These are phyloP conservation scores for Mentha longifolia DNA, from an alignment of 257 asterid species.

Conservation along the genomic window DNA sequence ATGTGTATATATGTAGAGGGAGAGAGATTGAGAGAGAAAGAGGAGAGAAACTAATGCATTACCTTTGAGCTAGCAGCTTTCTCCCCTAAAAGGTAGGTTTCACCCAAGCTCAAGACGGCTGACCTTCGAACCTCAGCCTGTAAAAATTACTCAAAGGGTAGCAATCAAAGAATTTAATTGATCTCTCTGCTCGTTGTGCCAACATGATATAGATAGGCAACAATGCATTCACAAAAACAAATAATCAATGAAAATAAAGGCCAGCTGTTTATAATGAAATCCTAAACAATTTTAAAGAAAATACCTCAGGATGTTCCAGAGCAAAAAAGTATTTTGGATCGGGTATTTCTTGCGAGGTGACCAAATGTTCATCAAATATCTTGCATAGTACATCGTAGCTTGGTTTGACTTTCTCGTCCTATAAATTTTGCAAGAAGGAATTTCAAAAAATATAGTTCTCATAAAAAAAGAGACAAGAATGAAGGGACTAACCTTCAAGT, in stretches of 20 bases:
- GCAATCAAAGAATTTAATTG: slow-evolving; percentile 16
- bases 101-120: slow-evolving; percentile 65
- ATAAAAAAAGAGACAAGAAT: slow-evolving; percentile 17
- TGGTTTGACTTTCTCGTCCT: slow-evolving; percentile 60
- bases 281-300: slow-evolving; percentile 24
- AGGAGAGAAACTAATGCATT: slow-evolving; percentile 15
- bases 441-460: slow-evolving; percentile 1
- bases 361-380: slow-evolving; percentile 61
- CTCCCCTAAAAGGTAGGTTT: slow-evolving; percentile 49
- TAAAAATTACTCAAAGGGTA: slow-evolving; percentile 16
- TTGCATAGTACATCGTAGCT: slow-evolving; percentile 63
- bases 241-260: not conserved
- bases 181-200: slow-evolving; percentile 19
- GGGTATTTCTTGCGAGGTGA: slow-evolving; percentile 50
- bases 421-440: slow-evolving; percentile 20
- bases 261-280: not conserved
- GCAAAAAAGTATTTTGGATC: slow-evolving; percentile 70
- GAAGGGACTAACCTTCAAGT: slow-evolving; percentile 57
- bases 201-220: slow-evolving; percentile 10
- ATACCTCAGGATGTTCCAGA: slow-evolving; percentile 86
- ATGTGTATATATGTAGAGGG: not conserved
- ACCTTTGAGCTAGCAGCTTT: slow-evolving; percentile 73
- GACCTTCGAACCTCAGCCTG: slow-evolving; percentile 82
- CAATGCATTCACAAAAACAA: slow-evolving; percentile 11
- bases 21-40: not conserved